phyloP scores from a whole-genome alignment of 257 asterid genomes.

The Gentiana dahurica region DNA sequence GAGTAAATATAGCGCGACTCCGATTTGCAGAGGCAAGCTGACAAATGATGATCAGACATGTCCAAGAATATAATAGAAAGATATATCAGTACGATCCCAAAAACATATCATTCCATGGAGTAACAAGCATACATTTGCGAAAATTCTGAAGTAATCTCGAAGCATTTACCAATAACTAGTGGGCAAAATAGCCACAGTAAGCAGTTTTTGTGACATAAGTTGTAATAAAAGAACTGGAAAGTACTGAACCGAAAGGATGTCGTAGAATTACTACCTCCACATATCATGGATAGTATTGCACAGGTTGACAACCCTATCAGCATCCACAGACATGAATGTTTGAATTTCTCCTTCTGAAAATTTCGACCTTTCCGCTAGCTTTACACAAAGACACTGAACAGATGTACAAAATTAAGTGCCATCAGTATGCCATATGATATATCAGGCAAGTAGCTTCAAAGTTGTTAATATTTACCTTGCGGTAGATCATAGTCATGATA shows the following conservation, averaged over 20 bases:
- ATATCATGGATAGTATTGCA: constrained; percentile 91
- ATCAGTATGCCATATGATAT: neutral
- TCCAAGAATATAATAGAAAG: neutral
- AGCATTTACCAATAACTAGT: neutral
- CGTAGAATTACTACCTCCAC: constrained; percentile 60
- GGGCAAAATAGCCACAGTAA: neutral
- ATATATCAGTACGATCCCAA: neutral
- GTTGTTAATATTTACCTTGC: constrained; percentile 43
- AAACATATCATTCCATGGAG: neutral
- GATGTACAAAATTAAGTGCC: constrained; percentile 2
- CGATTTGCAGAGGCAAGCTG: constrained; percentile 99
- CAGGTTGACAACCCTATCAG: constrained; percentile 75
- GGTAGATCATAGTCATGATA: constrained; percentile 73
- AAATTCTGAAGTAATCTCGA: neutral
- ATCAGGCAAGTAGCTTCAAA: neutral
- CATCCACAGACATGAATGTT: constrained; percentile 98
- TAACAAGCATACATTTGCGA: neutral
- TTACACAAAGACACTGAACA: constrained; percentile 64
- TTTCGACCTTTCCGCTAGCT: constrained; percentile 82
- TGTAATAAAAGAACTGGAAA: neutral
- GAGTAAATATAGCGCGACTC: constrained; percentile 77
- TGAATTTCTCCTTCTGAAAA: constrained; percentile 98
- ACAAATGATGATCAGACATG: constrained; percentile 15
- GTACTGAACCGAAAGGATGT: neutral
- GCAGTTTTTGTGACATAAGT: neutral